Base-by-base conservation (phyloP, 2,329 filamentous ascomycete genomes). In the Sclerotinia nivalis region DNA sequence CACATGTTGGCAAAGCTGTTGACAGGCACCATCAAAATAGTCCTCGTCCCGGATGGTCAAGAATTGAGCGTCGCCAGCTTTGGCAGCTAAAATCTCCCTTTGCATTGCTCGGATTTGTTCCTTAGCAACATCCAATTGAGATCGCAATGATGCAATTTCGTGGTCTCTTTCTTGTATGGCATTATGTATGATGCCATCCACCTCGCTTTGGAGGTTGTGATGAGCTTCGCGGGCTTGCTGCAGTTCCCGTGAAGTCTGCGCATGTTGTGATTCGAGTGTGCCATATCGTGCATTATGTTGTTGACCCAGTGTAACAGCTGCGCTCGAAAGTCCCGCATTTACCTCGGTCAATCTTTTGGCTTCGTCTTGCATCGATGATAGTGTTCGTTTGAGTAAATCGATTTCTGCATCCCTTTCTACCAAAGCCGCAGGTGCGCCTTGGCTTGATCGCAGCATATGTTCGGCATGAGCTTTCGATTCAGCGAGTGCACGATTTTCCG, bases 1-100 rank as follows among this genome's bases (percentile, higher is more conserved):
- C 55, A 97, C 93, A 79, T 97, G 94, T 75, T 95, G 92, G 81
- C 93, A 99, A 58, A 99, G 88, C 80, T 96, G 91, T 80, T 97
- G 93, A 79, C 96, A 99, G 55, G 94, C 92, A 76, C 89, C 89
- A 77, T 97, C 93, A 78, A 99, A 98, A 84, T 97, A 94, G 81
- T 97, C 94, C 80, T 97, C 94, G 78, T 97, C 93, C 74, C 88
- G 88, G 72, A 93, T 85, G 62, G 87, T 87, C 72, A 98, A 89
- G 82, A 96, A 95, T 74, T 92, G 83, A 70, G 82, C 88, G 76
- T 93, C 90, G 71, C 85, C 84, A 67, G 87, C 83, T 75, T 88
- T 88, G 71, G 84, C 79, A 31, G 81, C 80, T 72, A 90, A 83
- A 61, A 91, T 89, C 78, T 89, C 82, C 70, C 80, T 80, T 75